Evolutionary conservation across 192 early-diverging fungal genomes (phyloP), one percentile per base, ranked within the genome.

Genomic region (Coemansia asiatica): DNA sequence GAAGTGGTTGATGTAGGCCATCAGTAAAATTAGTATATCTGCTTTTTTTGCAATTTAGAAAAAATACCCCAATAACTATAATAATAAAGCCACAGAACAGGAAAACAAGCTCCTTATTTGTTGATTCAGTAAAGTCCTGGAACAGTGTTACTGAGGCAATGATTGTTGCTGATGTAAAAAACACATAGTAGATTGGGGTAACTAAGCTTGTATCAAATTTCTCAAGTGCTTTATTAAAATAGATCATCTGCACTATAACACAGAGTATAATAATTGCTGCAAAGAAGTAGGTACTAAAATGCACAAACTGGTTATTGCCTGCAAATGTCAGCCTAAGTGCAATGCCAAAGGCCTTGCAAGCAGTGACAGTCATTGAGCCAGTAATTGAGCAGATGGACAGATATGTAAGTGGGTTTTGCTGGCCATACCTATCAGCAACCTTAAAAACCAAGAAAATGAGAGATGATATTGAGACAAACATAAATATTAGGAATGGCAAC

Each of bases 161-260:
- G 56, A 98, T 94, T 0, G 95, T 98, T 13, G 94, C 92, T 12
- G 94, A 94, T 49, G 94, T 98, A 74, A 98, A 98, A 61, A 92
- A 91, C 19, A 98, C 95, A 66, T 92, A 98, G 84, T 98, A 98
- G 65, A 98, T 91, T 56, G 90, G 88, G 63, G 87, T 92, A 33
- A 93, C 91, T 23, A 93, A 72, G 70, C 95, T 95, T 53, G 96
- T 96, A 21, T 91, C 91, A 71, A 95, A 98, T 63, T 89, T 77
- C 66, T 93, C 94, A 26, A 98, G 79, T n/a, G 96, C 94, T 82
- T 96, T 98, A 85, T 98, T 98, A 63, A 98, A 95, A 76, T 96
- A 98, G 77, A 96, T 98, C 88, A 96, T 92, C 83, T 98, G 96
- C 29, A 90, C 89, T n/a, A 96, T 76, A 56, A 94, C 94, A 69